Evolutionary conservation across 176 grass and related monocot species (phyloP), one percentile per base, ranked within the genome.

Genomic region (Hsuehochloa calcarea): DNA sequence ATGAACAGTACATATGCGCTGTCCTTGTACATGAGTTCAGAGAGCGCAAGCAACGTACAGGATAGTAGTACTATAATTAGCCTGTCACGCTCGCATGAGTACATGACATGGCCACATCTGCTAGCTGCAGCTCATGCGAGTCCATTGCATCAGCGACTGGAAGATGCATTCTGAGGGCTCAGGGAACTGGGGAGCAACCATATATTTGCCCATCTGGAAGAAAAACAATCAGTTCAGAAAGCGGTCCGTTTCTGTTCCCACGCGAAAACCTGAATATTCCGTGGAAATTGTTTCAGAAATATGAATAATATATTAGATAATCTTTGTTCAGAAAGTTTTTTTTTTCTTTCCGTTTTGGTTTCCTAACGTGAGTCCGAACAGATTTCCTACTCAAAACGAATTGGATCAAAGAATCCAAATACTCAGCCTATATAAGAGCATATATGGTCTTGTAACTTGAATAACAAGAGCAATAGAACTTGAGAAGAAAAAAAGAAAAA

Each of bases 11-110:
- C 10, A 10, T 45, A 15, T 8, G 1, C 1, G 16, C 23, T 75
- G 85, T 82, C 85, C 0, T 25, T 68, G 38, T 87, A 45, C 38
- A 82, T 27, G 79, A 87, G 50, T 82, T 61, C 79, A 27, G 71
- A 37, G 62, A 82, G 39, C 39, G 9, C 39, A 87, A 76, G 86
- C 58, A 66, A 74, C 64, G 47, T 19, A 10, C 19, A 55, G 61
- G 17, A 20, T 34, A 2, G 16, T 22, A 16, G n/a, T 2, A 26
- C 4, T 29, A 20, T 23, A 4, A 61, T 14, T 41, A 46, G 38
- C 54, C 56, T 20, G 76, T 80, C 67, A 49, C 67, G 25, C 15
- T 80, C 75, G 34, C 43, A 9, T 38, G 39, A 6, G 39, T 20
- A 40, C 44, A 5, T 41, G 52, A 40, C 44, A 5, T 41, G 52